Percentiles rank a stretch among this genome's conserved stretches.
phyloP scores from a whole-genome alignment of 345 rosid species.

The Linum lewisii region DNA sequence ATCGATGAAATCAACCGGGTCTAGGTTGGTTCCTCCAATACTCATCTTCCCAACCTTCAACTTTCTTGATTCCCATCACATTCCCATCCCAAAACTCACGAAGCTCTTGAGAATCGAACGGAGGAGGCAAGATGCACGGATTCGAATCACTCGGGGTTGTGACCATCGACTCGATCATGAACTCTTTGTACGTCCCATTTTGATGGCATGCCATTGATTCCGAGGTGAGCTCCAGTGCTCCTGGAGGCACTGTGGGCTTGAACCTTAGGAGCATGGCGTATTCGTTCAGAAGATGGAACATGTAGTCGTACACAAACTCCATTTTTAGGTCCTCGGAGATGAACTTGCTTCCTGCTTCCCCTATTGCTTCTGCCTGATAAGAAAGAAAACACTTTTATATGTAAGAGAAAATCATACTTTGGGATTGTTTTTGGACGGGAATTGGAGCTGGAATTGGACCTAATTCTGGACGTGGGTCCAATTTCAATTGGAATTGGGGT shows the following conservation, averaged over 20 bases:
- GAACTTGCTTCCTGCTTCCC: constrained; percentile 38
- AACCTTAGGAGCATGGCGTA: constrained; percentile 44
- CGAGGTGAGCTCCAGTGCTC: constrained; percentile 29
- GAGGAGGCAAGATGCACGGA: constrained; percentile 41
- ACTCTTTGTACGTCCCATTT: constrained; percentile 25
- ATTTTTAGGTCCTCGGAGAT: constrained; percentile 32
- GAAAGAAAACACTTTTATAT: neutral
- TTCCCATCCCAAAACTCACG: constrained; percentile 20
- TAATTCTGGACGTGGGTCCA: too few species aligned
- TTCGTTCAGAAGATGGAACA: constrained; percentile 37
- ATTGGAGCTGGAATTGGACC: too few species aligned
- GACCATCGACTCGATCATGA: constrained; percentile 44
- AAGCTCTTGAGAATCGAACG: constrained; percentile 22
- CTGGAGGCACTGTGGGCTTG: constrained; percentile 30
- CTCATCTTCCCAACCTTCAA: constrained; percentile 27
- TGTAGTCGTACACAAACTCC: constrained; percentile 48
- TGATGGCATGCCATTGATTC: constrained; percentile 34
- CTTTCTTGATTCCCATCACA: constrained; percentile 14
- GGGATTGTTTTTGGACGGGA: too few species aligned
- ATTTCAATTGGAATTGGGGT: too few species aligned
- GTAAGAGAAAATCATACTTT: neutral
- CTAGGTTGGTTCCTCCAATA: constrained; percentile 2
- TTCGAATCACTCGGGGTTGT: constrained; percentile 27
- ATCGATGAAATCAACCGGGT: neutral
- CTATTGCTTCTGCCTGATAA: constrained; percentile 39